A percentile compares a stretch with the other conserved stretches of the same genome.
Evolutionary conservation across 495 filamentous ascomycete genomes (phyloP).

Genomic region (Aspergillus homomorphus): DNA sequence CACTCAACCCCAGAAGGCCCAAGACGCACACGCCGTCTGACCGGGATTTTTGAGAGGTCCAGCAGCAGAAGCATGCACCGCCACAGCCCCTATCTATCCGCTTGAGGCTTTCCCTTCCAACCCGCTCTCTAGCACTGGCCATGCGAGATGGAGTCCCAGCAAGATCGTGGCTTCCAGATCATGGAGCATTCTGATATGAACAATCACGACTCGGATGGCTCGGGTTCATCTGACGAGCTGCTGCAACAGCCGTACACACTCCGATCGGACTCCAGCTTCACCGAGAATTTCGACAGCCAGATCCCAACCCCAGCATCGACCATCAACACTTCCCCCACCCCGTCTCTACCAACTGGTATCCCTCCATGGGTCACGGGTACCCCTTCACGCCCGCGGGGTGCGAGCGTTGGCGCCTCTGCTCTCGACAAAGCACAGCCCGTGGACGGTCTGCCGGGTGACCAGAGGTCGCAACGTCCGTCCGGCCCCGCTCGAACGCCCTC

Average conservation of each 20-base stretch:
- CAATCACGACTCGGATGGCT: constrained; percentile 62
- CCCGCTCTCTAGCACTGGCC: constrained; percentile 12
- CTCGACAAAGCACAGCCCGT: constrained; percentile 31
- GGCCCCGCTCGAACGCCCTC: constrained; percentile 64
- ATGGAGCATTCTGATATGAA: constrained; percentile 56
- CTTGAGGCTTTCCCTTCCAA: constrained; percentile 13
- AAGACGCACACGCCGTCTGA: background rate
- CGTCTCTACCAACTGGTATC: constrained; percentile 36
- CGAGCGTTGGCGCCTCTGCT: constrained; percentile 35
- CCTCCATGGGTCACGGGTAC: constrained; percentile 42
- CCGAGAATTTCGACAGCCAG: constrained; percentile 36
- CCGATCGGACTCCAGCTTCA: constrained; percentile 40
- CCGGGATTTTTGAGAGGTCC: background rate
- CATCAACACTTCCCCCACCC: constrained; percentile 42
- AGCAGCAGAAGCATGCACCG: constrained; percentile 15
- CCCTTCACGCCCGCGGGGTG: constrained; percentile 35
- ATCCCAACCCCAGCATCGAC: constrained; percentile 42
- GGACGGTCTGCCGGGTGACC: constrained; percentile 31
- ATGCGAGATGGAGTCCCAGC: constrained; percentile 24
- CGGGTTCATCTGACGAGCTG: constrained; percentile 61
- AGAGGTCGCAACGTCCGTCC: constrained; percentile 54
- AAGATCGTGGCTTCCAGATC: constrained; percentile 25
- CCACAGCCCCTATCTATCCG: constrained; percentile 22
- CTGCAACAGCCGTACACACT: constrained; percentile 40
- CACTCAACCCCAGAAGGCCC: background rate